phyloP scores from a whole-genome alignment of 2,329 filamentous ascomycete species.

The Calonectria pseudoturangicola region DNA sequence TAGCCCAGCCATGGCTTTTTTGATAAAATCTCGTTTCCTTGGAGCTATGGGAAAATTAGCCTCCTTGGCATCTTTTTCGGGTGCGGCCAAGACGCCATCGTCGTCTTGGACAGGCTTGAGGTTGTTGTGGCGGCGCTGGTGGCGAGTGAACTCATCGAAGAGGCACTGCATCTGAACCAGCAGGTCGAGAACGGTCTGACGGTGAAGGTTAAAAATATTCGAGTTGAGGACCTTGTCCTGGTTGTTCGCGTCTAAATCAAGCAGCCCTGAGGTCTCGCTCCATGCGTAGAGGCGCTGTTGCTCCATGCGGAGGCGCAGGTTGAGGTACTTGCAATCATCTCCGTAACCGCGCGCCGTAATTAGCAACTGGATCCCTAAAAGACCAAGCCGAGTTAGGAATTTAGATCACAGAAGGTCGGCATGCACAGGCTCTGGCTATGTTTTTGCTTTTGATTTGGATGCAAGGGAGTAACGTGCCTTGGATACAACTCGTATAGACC shows the following conservation, averaged over 20 bases:
- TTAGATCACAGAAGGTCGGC: neutral
- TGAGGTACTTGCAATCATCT: constrained; percentile 69
- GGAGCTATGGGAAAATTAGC: constrained; percentile 67
- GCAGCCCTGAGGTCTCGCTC: constrained; percentile 69
- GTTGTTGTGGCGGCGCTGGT: constrained; percentile 63
- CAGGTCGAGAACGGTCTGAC: constrained; percentile 69
- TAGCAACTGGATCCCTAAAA: constrained; percentile 66
- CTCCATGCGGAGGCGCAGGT: constrained; percentile 69
- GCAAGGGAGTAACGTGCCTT: constrained; percentile 57
- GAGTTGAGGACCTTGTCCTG: constrained; percentile 65
- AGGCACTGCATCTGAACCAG: constrained; percentile 68
- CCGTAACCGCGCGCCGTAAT: constrained; percentile 68
- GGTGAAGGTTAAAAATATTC: constrained; percentile 69
- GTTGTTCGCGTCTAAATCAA: constrained; percentile 65
- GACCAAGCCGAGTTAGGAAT: constrained; percentile 33
- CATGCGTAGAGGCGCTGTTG: constrained; percentile 70
- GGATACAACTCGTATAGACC: constrained; percentile 68
- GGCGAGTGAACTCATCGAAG: constrained; percentile 67
- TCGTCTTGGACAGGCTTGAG: constrained; percentile 60
- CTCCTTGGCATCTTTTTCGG: constrained; percentile 66
- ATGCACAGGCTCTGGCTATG: constrained; percentile 1
- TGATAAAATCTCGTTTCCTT: constrained; percentile 65
- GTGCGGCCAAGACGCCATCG: constrained; percentile 59
- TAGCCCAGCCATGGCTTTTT: constrained; percentile 64
- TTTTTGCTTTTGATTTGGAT: neutral